phyloP scores from a whole-genome alignment of 1,284 basidiomycete species.

The Puccinia horiana region DNA sequence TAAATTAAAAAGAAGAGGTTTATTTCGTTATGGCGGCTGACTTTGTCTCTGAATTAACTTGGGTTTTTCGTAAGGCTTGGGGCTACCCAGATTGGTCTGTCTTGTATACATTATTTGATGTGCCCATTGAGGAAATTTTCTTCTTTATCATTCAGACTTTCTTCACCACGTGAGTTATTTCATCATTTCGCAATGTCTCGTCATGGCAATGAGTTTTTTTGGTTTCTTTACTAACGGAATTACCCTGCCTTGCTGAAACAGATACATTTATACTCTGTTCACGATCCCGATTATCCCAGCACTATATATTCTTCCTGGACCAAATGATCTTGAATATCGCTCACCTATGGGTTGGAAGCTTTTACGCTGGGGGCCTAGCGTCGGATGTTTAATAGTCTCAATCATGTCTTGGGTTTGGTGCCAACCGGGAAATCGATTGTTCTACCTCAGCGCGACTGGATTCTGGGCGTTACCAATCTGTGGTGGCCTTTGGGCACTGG shows the following conservation, averaged over 20 bases:
- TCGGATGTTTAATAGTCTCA: neutral
- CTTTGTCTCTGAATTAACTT: neutral
- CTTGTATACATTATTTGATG: conserved; percentile 19
- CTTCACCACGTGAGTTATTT: conserved; percentile 2
- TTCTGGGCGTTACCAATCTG: conserved; percentile 36
- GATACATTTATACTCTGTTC: conserved; percentile 35
- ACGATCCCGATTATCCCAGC: conserved; percentile 39
- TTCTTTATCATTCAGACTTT: conserved; percentile 46
- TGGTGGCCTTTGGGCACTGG: conserved; percentile 34
- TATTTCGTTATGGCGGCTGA: neutral
- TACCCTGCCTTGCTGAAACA: neutral
- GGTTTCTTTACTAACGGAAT: neutral
- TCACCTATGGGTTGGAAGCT: conserved; percentile 15
- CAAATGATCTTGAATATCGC: neutral
- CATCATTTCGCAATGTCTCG: neutral
- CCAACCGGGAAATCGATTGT: neutral
- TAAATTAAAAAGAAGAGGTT: neutral
- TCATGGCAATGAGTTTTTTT: neutral
- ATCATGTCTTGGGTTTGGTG: conserved; percentile 8
- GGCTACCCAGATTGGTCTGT: conserved; percentile 42
- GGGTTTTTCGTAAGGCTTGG: conserved; percentile 28
- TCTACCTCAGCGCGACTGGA: conserved; percentile 34
- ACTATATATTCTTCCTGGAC: conserved; percentile 24
- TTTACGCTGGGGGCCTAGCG: conserved; percentile 26
- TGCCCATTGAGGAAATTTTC: conserved; percentile 49